These are phyloP conservation scores for Heritiera fomes DNA, from an alignment of 345 rosid genomes.

Conservation along the genomic window DNA sequence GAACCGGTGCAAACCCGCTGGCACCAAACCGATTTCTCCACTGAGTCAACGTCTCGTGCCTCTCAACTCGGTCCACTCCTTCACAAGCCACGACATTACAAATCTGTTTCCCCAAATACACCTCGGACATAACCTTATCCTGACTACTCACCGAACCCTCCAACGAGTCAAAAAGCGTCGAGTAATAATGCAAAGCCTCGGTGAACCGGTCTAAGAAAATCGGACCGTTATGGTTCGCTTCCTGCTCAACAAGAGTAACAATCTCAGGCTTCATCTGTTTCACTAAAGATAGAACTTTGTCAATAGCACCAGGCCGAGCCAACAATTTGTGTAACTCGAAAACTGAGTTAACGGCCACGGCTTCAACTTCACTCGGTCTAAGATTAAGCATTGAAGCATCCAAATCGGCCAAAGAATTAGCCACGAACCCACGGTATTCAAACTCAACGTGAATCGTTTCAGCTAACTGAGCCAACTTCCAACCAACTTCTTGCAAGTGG, in stretches of 20 bases:
- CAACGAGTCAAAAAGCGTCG: slow-evolving; percentile 76
- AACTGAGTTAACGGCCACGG: slow-evolving; percentile 77
- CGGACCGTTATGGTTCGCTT: slow-evolving; percentile 73
- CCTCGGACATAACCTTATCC: slow-evolving; percentile 71
- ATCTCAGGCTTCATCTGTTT: slow-evolving; percentile 65
- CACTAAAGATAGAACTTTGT: slow-evolving; percentile 56
- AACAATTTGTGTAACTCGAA: slow-evolving; percentile 68
- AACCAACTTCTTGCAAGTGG: slow-evolving; percentile 66
- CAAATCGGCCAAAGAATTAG: slow-evolving; percentile 71
- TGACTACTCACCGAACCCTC: slow-evolving; percentile 52
- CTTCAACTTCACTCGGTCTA: slow-evolving; percentile 50
- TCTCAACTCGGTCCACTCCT: slow-evolving; percentile 73
- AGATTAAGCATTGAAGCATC: slow-evolving; percentile 69
- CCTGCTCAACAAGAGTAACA: slow-evolving; percentile 78
- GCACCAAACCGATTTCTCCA: slow-evolving; percentile 61
- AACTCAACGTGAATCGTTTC: slow-evolving; percentile 63
- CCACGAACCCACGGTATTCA: slow-evolving; percentile 74
- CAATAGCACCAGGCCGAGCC: slow-evolving; percentile 62
- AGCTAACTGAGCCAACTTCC: slow-evolving; percentile 72
- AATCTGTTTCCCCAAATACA: slow-evolving; percentile 75
- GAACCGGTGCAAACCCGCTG: slow-evolving; percentile 67
- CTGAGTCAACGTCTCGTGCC: slow-evolving; percentile 66
- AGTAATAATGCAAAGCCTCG: slow-evolving; percentile 75
- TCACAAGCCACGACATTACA: slow-evolving; percentile 82
- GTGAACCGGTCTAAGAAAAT: slow-evolving; percentile 77